Evolutionary conservation across 2,329 filamentous ascomycete species (phyloP), one percentile per base, ranked within the genome.

Genomic region (Bipolaris bicolor): DNA sequence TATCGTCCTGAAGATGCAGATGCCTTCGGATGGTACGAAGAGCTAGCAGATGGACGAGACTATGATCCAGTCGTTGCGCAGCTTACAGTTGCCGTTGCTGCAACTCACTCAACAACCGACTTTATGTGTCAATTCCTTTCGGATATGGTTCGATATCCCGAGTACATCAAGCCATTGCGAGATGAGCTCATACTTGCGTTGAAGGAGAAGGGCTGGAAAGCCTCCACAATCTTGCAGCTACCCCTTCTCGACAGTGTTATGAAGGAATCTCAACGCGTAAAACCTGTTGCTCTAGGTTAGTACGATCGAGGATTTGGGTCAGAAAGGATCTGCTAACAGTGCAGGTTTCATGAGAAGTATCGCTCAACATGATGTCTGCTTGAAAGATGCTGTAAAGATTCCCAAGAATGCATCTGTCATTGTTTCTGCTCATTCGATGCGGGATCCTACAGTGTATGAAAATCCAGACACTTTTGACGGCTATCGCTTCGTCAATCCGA

Each of bases 321-420:
- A 34, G 29, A 29, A 29, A 34, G 15, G 15, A 47, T 45, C 44
- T 47, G 44, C 44, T 47, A 47, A 47, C 44, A 47, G 44, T 5
- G 29, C 6, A 47, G 44, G 15, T 47, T 47, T 47, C 26, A 47
- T 47, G 44, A 47, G 44, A 47, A 47, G 44, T 34, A 34, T 47
- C 29, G 44, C 44, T n/a, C 44, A 47, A 29, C 44, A 47, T 47
- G 44, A 47, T 47, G 44, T 47, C 44, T 18, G 18, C 44, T 47
- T 47, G 44, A 26, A 47, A 47, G 44, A 34, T 47, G 44, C 26
- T 47, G 44, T 47, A 29, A 47, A 47, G 44, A 47, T 47, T 47
- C 44, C 44, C 44, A 47, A 47, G 44, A 20, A 47, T 47, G 44
- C 44, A 47, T 47, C 44, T 47, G 44, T 47, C 44, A 47, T 47